Base-by-base conservation (phyloP, 139 green algal genomes). In the Deuterostichococcus epilithicus region DNA sequence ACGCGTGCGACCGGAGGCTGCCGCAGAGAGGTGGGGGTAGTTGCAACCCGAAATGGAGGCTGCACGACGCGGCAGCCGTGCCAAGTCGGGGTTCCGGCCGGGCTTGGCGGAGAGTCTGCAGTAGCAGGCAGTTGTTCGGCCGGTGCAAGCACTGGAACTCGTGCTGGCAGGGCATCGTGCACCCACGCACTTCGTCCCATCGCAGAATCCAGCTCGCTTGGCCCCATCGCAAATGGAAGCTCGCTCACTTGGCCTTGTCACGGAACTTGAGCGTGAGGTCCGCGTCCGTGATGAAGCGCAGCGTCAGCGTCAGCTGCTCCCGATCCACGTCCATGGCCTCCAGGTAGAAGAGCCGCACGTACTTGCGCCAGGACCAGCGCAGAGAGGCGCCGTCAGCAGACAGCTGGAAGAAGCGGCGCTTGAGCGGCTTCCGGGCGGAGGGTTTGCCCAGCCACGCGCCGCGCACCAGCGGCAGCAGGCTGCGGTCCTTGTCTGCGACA, bases 361-460 rank as follows among this genome's bases (percentile, higher is more conserved):
- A 89, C 70, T 86, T 89, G 71, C 86, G 79, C 85, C 85, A 89
- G 32, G 80, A 78, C 52, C 85, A 89, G 30, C 85, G 85, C 66
- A 89, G 83, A 34, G 83, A 87, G 77, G 58, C 81, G 66, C 76
- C 79, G 42, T 89, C 85, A n/a, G 78, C 32, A 2, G 76, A 85
- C 23, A 89, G 74, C 81, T 89, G 85, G 67, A 89, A 89, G 80
- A 85, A 89, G 32, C 85, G 70, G 4, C 68, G 47, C 80, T 89
- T 89, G 58, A 36, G 33, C 13, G 80, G 59, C 36, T 78, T 73
- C 1, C 42, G 39, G 30, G 73, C 34, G 2, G 80, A 77, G 26
- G 85, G 85, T 67, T 89, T 89, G 35, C 85, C 84, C 47, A 89
- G 74, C 85, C 85, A 89, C 2, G 80, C 83, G 3, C 85, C 85